Percentiles rank a stretch among this genome's conserved stretches.
Conservation (phyloP, 352 stramenopile species). For the Pythium monospermum region DNA sequence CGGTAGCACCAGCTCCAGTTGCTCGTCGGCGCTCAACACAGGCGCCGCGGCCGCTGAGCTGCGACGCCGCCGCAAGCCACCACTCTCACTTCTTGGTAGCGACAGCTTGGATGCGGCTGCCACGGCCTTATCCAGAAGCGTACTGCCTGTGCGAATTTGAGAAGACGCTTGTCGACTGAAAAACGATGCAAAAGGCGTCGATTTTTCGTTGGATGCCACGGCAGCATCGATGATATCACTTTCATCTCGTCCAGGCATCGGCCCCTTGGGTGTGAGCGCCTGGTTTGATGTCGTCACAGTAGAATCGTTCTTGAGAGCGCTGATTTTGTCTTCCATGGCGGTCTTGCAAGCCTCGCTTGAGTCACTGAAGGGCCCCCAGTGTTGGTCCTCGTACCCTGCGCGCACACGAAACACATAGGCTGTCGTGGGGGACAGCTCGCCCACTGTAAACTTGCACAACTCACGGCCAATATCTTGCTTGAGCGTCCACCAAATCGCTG, state of each 20-base stretch:
- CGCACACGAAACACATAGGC: slow-evolving; percentile 74
- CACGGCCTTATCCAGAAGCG: slow-evolving; percentile 69
- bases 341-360: slow-evolving; percentile 62
- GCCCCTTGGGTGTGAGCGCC: slow-evolving; percentile 5
- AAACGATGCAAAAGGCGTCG: slow-evolving; percentile 19
- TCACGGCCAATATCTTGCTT: slow-evolving; percentile 60
- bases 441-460: slow-evolving; percentile 49
- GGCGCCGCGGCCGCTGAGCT: slow-evolving; percentile 13
- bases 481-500: slow-evolving; percentile 74
- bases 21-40: slow-evolving; percentile 4
- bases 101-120: slow-evolving; percentile 50
- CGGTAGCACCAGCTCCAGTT: slow-evolving; percentile 11
- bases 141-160: slow-evolving; percentile 55
- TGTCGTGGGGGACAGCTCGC: slow-evolving; percentile 52
- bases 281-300: neutral
- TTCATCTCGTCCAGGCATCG: slow-evolving; percentile 12
- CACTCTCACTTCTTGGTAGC: slow-evolving; percentile 13
- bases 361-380: slow-evolving; percentile 76
- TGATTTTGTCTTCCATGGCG: neutral
- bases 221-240: slow-evolving; percentile 16
- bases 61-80: slow-evolving; percentile 4
- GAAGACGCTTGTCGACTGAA: slow-evolving; percentile 17
- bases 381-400: slow-evolving; percentile 35
- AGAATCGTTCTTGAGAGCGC: neutral
- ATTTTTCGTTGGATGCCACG: slow-evolving; percentile 1